Percentiles rank a stretch among this genome's conserved stretches.
Evolutionary conservation across 116 monocot species (phyloP).

Genomic region (Dioscorea cayenensis): DNA sequence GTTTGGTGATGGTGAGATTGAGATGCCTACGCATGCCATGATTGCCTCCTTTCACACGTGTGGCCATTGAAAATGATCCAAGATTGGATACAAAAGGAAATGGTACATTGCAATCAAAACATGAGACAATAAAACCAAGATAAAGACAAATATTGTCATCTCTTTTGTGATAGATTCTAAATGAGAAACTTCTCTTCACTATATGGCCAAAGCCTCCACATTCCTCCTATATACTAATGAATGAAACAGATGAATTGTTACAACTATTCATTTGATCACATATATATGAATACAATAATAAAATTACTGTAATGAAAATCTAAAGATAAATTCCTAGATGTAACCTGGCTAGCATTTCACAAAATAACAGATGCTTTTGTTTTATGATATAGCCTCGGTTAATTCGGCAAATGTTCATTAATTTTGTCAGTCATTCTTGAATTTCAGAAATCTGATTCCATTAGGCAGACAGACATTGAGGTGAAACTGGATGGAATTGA

Average conservation of each 20-base stretch:
- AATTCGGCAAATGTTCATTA: slow-evolving; percentile 11
- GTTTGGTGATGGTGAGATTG: not conserved
- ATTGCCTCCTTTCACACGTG: not conserved
- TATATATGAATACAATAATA: too few species aligned
- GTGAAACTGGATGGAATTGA: slow-evolving; percentile 18
- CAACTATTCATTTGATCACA: too few species aligned
- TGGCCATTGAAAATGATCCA: not conserved
- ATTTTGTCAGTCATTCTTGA: slow-evolving; percentile 34
- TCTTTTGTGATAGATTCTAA: not conserved
- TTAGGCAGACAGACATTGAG: slow-evolving; percentile 7
- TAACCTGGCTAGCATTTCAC: slow-evolving; percentile 20
- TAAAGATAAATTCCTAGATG: slow-evolving; percentile 34
- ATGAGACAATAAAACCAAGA: not conserved
- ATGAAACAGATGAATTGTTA: too few species aligned
- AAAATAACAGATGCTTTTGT: slow-evolving; percentile 9
- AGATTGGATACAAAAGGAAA: too few species aligned
- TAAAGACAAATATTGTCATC: not conserved
- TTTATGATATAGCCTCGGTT: slow-evolving; percentile 11
- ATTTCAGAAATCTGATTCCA: slow-evolving; percentile 31
- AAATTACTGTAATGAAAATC: not conserved
- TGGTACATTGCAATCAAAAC: not conserved
- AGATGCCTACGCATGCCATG: not conserved
- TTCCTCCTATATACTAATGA: not conserved
- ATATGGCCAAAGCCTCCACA: not conserved
- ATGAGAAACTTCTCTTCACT: not conserved